Evolutionary conservation across 257 asterid genomes (phyloP).

Genomic region (Solanum clarkiae): DNA sequence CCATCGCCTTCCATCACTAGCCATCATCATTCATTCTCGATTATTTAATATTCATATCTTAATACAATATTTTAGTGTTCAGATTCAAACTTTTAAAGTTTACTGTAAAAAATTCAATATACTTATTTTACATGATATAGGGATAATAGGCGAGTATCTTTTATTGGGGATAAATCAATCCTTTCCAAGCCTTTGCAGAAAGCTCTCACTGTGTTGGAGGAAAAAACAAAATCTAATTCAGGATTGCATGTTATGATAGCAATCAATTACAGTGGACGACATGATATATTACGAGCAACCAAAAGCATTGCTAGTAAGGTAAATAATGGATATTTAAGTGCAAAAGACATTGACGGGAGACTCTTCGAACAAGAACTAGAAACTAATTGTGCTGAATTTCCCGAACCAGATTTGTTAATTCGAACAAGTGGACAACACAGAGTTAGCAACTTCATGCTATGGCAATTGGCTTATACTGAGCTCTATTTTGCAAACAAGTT

Average conservation of each 20-base stretch:
- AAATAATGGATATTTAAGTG: no score
- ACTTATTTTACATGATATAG: not conserved
- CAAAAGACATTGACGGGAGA: not conserved
- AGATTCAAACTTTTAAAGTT: not conserved
- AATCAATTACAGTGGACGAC: constrained; percentile 6
- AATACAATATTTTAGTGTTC: no score
- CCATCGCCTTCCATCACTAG: not conserved
- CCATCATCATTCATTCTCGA: not conserved
- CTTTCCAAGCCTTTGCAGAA: not conserved
- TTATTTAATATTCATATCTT: no score
- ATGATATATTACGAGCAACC: constrained; percentile 1
- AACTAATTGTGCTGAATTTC: not conserved
- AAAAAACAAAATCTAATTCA: not conserved
- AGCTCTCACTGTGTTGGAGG: not conserved
- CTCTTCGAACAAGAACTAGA: not conserved
- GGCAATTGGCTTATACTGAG: no score
- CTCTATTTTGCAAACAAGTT: no score
- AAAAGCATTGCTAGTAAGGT: no score
- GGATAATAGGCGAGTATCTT: not conserved
- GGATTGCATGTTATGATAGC: constrained; percentile 10
- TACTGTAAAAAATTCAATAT: no score
- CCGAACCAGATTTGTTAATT: constrained; percentile 20
- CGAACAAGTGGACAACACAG: constrained; percentile 21
- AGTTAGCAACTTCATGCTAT: constrained; percentile 21
- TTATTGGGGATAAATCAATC: constrained; percentile 6